These are phyloP conservation scores for Oldenlandia corymbosa DNA, from an alignment of 257 asterid genomes.

Conservation along the genomic window DNA sequence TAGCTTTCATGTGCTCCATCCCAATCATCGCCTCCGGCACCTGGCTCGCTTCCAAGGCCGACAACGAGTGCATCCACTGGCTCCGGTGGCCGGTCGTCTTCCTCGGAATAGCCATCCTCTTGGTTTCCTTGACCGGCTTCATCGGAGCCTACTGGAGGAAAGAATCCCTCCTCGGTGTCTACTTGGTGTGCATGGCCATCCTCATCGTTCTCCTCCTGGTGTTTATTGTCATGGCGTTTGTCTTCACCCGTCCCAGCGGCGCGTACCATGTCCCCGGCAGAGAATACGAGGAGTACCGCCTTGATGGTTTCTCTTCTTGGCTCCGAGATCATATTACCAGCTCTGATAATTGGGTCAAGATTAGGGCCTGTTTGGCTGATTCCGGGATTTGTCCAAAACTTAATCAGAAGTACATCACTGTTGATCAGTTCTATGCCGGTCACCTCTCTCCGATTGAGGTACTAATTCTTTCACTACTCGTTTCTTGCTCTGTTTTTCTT, in stretches of 20 bases:
- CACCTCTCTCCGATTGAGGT: conserved; percentile 87
- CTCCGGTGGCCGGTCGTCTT: conserved; percentile 91
- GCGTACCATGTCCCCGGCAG: conserved; percentile 50
- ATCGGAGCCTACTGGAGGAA: conserved; percentile 80
- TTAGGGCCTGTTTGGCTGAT: conserved; percentile 85
- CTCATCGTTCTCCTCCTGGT: conserved; percentile 66
- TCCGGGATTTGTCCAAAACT: conserved; percentile 58
- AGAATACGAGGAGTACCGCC: conserved; percentile 59
- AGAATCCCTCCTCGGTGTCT: conserved; percentile 68
- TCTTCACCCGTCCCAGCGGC: conserved; percentile 73
- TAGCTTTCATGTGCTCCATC: conserved; percentile 83
- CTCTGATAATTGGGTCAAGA: conserved; percentile 59
- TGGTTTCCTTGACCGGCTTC: conserved; percentile 68
- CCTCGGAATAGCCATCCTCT: conserved; percentile 60
- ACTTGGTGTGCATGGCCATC: conserved; percentile 78
- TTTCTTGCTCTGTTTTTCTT: too few relatives aligned
- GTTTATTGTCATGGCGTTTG: conserved; percentile 69
- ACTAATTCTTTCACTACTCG: not conserved
- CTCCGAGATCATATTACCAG: conserved; percentile 60
- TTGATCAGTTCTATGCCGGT: conserved; percentile 68
- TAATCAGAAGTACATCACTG: conserved; percentile 32
- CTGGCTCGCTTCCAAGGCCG: conserved; percentile 85
- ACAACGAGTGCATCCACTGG: conserved; percentile 96
- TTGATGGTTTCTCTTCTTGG: conserved; percentile 69
- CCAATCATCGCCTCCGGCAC: conserved; percentile 83